Base-by-base conservation (phyloP, 495 filamentous ascomycete genomes). In the Lindgomyces ingoldianus region DNA sequence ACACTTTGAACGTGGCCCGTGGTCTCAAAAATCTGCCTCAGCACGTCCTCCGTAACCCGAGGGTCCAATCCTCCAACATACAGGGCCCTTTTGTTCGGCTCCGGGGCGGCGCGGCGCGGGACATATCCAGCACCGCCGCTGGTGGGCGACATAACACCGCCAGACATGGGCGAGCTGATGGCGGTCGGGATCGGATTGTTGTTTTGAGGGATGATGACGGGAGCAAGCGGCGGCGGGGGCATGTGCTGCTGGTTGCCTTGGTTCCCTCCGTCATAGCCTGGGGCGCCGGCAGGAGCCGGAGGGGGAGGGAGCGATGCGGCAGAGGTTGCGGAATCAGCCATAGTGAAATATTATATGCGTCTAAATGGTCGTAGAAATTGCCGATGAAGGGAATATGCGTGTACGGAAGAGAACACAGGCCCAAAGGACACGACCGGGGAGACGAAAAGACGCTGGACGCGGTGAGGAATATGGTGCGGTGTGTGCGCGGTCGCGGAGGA, bases 21-120 rank as follows among this genome's bases (percentile, higher is more conserved):
- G 3, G 94, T 98, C 80, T 99, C 95, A 72, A 99, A 99, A 57
- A 99, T 99, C 74, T 98, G 95, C 70, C 91, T 90, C 69, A 99
- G 76, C 36, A 98, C 91, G 73, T 98, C 94, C 73, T 99, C 94
- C 30, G 94, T 97, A 46, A 98, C 94, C 52, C 94, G 84, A 33
- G 91, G 91, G 74, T 99, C 95, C 65, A 99, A 80, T 49, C 94
- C 94, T 30, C 94, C 94, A 47, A 99, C 93, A 68, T 99, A 99
- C 47, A 99, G 80, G 44, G 94, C 94, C 69, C 95, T 84, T 84
- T 99, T 99, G 81, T 99, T 99, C 45, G 94, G 94, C 79, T 99
- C 94, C 52, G 94, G 94, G 18, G 94, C 94, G 29, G 92, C 90
- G 68, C 94, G 93, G 70, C 94, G 91, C 39, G 65, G 48, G 21